These are phyloP conservation scores for Monosporozyma yasuniensis DNA, from an alignment of 805 yeast species.

Conservation along the genomic window DNA sequence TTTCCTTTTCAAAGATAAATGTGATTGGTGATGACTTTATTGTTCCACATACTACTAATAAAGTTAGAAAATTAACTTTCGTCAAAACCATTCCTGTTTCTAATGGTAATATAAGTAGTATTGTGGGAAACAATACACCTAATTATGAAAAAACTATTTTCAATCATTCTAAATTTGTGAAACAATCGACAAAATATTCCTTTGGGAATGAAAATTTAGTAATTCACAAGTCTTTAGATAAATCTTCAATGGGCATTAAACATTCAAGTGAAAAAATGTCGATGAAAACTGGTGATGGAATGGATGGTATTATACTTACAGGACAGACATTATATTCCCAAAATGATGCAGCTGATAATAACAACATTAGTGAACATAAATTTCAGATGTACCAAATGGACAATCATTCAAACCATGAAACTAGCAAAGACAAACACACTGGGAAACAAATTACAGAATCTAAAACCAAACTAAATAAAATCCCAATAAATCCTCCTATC, in stretches of 20 bases:
- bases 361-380: not conserved
- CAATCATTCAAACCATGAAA: not conserved
- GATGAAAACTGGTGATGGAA: not conserved
- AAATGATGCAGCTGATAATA: not conserved
- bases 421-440: not conserved
- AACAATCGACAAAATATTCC: not conserved
- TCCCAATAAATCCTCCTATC: constrained; percentile 7
- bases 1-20: not conserved
- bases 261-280: not conserved
- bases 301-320: not conserved
- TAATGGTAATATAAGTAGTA: not conserved
- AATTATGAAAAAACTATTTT: not conserved
- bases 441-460: not conserved
- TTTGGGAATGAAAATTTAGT: not conserved
- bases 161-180: not conserved
- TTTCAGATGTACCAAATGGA: not conserved
- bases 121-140: not conserved
- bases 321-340: not conserved
- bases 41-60: not conserved
- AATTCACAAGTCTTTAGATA: not conserved
- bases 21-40: not conserved
- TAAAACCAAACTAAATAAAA: constrained; percentile 8
- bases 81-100: constrained; percentile 1
- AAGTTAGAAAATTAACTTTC: constrained; percentile 5
- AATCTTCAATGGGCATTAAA: not conserved